Conservation (phyloP, 2,329 filamentous ascomycete genomes). For the Colletotrichum paranaense region DNA sequence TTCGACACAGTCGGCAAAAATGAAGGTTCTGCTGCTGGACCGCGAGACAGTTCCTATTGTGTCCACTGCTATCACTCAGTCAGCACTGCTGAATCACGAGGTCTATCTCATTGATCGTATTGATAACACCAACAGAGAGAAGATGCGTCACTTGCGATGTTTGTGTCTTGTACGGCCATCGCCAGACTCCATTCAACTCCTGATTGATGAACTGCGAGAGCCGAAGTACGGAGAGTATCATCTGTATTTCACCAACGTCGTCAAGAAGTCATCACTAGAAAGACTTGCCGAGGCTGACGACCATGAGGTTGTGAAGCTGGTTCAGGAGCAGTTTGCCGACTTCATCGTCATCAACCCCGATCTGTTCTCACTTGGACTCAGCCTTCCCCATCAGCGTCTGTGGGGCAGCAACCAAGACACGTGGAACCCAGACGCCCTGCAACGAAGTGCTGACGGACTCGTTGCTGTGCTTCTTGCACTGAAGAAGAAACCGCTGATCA, state of each 20-base stretch:
- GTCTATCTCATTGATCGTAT: constrained; percentile 97
- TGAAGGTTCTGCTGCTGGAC: constrained; percentile 97
- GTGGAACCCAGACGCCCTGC: constrained; percentile 91
- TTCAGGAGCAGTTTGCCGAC: constrained; percentile 97
- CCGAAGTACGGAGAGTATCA: constrained; percentile 98
- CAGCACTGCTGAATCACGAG: constrained; percentile 92
- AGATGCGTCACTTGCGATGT: constrained; percentile 97
- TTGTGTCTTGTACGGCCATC: constrained; percentile 94
- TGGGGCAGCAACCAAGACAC: constrained; percentile 86
- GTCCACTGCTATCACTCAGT: constrained; percentile 96
- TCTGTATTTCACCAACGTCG: constrained; percentile 96
- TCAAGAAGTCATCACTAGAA: constrained; percentile 95
- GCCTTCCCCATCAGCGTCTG: constrained; percentile 78
- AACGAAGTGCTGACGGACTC: constrained; percentile 87
- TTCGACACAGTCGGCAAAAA: constrained; percentile 82
- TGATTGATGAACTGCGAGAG: constrained; percentile 95
- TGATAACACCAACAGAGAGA: constrained; percentile 90
- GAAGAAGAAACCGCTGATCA: constrained; percentile 96
- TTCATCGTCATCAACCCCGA: constrained; percentile 96
- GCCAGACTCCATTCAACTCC: constrained; percentile 88
- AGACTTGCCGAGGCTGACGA: constrained; percentile 95
- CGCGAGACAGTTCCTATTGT: constrained; percentile 94
- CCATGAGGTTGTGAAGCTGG: constrained; percentile 92
- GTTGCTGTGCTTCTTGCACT: constrained; percentile 86
- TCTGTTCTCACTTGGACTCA: constrained; percentile 83